Percentiles rank a stretch among this genome's conserved stretches.
These are phyloP conservation scores for Biscutella auriculata DNA, from an alignment of 441 rosid genomes.

Conservation along the genomic window DNA sequence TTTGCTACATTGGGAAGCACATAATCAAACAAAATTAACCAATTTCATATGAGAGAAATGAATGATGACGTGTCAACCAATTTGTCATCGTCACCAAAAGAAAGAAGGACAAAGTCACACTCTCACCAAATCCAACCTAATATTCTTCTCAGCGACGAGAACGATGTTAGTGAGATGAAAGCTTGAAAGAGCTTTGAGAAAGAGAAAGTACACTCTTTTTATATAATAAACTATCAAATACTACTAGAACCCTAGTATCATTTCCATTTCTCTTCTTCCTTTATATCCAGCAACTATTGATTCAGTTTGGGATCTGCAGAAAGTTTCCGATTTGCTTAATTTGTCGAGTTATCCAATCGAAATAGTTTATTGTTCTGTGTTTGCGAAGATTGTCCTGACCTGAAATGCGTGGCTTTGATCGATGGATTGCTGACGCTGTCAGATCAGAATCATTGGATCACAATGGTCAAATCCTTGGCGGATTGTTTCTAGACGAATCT, in stretches of 20 bases:
- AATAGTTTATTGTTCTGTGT: background rate
- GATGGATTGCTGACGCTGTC: slow-evolving; percentile 25
- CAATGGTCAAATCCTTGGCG: slow-evolving; percentile 25
- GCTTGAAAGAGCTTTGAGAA: background rate
- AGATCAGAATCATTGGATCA: slow-evolving; percentile 26
- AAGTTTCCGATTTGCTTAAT: slow-evolving; percentile 8
- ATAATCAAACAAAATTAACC: too few species aligned
- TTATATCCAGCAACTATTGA: background rate
- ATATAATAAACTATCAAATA: background rate
- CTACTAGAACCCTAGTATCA: background rate
- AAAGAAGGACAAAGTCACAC: slow-evolving; percentile 9
- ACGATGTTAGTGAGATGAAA: background rate
- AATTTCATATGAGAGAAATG: background rate
- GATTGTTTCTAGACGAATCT: slow-evolving; percentile 46
- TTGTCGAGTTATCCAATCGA: background rate
- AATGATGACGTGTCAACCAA: slow-evolving; percentile 10
- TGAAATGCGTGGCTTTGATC: slow-evolving; percentile 41
- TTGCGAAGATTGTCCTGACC: too few species aligned
- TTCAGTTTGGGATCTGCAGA: slow-evolving; percentile 4
- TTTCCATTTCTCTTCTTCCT: background rate
- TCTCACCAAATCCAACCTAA: slow-evolving; percentile 13
- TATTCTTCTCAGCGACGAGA: background rate
- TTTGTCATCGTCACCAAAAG: slow-evolving; percentile 4
- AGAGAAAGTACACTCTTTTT: background rate
- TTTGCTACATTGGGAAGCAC: background rate